Conservation (phyloP, 2,329 filamentous ascomycete species). For the Alternaria sp. region DNA sequence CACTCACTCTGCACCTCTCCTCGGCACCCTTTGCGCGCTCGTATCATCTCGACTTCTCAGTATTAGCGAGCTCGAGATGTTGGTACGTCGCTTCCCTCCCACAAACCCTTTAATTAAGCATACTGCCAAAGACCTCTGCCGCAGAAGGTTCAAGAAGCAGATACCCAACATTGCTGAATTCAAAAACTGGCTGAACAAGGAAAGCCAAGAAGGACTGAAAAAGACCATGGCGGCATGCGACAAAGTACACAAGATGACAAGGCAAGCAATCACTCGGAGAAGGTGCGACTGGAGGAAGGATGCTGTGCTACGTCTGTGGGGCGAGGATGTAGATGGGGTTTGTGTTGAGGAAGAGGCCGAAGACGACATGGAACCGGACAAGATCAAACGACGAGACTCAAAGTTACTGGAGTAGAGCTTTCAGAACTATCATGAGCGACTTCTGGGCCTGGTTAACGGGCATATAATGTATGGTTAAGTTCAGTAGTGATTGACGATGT, state of each 20-base stretch:
- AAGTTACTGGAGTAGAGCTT: not conserved
- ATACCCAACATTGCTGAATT: not conserved
- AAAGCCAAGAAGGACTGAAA: not conserved
- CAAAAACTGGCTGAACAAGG: not conserved
- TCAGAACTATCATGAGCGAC: too few species aligned
- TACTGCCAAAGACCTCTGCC: slow-evolving; percentile 2
- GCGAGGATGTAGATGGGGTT: not conserved
- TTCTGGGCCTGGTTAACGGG: too few species aligned
- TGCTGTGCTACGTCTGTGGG: not conserved
- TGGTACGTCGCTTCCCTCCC: not conserved
- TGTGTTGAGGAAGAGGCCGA: not conserved
- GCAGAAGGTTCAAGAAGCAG: slow-evolving; percentile 6
- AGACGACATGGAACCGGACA: not conserved
- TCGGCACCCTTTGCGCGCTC: not conserved
- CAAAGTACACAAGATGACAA: not conserved
- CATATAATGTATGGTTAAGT: not conserved
- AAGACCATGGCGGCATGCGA: not conserved
- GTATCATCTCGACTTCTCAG: not conserved
- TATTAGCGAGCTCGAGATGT: not conserved
- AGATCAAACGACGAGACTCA: not conserved
- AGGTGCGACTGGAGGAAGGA: not conserved
- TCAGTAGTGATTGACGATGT: not conserved
- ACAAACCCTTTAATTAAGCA: slow-evolving; percentile 9
- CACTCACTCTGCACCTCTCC: slow-evolving; percentile 3
- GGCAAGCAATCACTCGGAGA: not conserved